These are phyloP conservation scores for Chiua virens DNA, from an alignment of 768 basidiomycete species.

Conservation along the genomic window DNA sequence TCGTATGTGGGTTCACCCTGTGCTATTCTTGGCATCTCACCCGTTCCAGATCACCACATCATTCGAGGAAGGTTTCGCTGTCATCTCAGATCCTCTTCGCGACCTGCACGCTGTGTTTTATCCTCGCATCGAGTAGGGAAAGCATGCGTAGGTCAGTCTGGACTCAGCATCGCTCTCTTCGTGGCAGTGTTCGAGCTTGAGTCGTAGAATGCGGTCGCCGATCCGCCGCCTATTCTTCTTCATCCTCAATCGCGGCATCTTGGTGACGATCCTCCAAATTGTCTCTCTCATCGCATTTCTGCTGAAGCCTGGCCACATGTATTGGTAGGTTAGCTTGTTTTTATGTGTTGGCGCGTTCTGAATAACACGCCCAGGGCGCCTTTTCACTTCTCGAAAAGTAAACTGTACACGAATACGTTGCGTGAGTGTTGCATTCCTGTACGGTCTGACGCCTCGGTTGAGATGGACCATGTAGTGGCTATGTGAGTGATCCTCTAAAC, in stretches of 20 bases:
- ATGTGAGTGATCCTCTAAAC: neutral
- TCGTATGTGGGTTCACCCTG: neutral
- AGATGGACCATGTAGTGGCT: neutral
- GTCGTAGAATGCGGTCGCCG: neutral
- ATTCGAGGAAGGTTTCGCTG: neutral
- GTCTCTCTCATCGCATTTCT: neutral
- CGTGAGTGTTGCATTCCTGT: neutral
- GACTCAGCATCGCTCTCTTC: neutral
- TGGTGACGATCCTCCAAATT: slow-evolving; percentile 5
- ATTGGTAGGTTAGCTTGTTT: too few species aligned
- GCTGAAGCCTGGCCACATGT: neutral
- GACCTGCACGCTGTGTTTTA: neutral
- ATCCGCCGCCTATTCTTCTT: slow-evolving; percentile 1
- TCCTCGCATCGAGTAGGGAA: neutral
- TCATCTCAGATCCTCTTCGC: slow-evolving; percentile 3
- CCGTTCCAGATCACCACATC: neutral
- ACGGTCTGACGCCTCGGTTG: neutral
- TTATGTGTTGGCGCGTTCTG: too few species aligned
- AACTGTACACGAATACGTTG: neutral
- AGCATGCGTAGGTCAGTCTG: neutral
- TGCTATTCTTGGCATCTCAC: neutral
- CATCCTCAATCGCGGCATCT: slow-evolving; percentile 1
- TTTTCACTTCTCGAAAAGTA: slow-evolving; percentile 1
- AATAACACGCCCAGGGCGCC: neutral
- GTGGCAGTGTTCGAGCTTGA: neutral